Percentiles rank a stretch among this genome's conserved stretches.
phyloP scores from a whole-genome alignment of 106 monocot genomes.

The Phalaenopsis aphrodite region DNA sequence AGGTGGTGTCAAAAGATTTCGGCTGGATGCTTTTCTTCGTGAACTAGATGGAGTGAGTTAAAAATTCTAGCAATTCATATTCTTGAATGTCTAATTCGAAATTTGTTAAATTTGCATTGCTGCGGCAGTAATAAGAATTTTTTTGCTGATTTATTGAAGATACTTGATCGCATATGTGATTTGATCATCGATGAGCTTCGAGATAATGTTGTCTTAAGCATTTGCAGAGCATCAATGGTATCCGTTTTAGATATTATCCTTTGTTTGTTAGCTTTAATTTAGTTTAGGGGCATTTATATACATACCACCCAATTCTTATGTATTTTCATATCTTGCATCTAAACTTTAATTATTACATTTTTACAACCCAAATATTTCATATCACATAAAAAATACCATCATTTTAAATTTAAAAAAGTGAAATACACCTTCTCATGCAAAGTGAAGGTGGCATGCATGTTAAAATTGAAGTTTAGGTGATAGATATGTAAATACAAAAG shows the following conservation, averaged over 20 bases:
- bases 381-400: too few species aligned
- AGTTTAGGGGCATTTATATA: too few species aligned
- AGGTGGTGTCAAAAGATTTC: constrained; percentile 37
- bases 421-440: too few species aligned
- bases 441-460: too few species aligned
- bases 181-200: constrained; percentile 53
- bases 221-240: constrained; percentile 71
- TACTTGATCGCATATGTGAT: constrained; percentile 61
- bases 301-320: too few species aligned
- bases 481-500: too few species aligned
- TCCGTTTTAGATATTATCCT: background rate
- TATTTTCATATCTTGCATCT: too few species aligned
- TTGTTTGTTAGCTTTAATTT: constrained; percentile 1
- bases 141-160: constrained; percentile 17
- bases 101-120: background rate
- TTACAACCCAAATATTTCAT: too few species aligned
- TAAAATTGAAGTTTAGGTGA: too few species aligned
- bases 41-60: constrained; percentile 59
- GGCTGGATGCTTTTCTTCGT: constrained; percentile 42
- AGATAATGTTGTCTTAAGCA: constrained; percentile 56
- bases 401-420: too few species aligned
- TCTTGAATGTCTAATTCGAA: background rate
- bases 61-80: background rate
- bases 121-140: background rate
- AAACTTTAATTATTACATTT: too few species aligned